Conservation (phyloP, 345 rosid species). For the Toxicodendron radicans region DNA sequence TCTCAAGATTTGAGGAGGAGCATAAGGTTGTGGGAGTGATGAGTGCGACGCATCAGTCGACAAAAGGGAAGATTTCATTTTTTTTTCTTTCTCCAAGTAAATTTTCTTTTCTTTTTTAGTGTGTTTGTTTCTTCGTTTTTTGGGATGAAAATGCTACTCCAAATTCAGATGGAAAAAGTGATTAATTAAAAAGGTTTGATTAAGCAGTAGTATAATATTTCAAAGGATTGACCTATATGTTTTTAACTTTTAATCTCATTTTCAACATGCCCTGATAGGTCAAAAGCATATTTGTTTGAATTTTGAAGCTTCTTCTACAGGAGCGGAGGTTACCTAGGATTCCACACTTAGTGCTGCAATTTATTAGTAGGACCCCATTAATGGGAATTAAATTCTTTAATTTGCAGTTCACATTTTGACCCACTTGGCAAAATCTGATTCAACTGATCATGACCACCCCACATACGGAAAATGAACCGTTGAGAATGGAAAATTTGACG, state of each 20-base stretch:
- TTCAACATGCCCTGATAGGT: slow-evolving; percentile 29
- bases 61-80: slow-evolving; percentile 36
- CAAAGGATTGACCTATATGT: slow-evolving; percentile 34
- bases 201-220: slow-evolving; percentile 11
- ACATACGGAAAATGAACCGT: neutral
- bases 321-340: slow-evolving; percentile 41
- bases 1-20: slow-evolving; percentile 22
- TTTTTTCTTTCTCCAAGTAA: neutral
- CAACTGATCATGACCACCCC: neutral
- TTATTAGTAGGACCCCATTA: slow-evolving; percentile 34
- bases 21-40: slow-evolving; percentile 44
- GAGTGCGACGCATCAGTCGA: slow-evolving; percentile 67
- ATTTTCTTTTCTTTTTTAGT: neutral
- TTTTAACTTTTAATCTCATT: slow-evolving; percentile 22
- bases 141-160: neutral
- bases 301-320: slow-evolving; percentile 15
- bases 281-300: slow-evolving; percentile 25
- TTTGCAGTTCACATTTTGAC: neutral
- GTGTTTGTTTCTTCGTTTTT: neutral
- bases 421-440: neutral
- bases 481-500: neutral
- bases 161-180: neutral
- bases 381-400: neutral
- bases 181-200: too few species aligned
- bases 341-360: slow-evolving; percentile 36